phyloP scores from a whole-genome alignment of 805 yeast genomes.

The Lachancea waltii region DNA sequence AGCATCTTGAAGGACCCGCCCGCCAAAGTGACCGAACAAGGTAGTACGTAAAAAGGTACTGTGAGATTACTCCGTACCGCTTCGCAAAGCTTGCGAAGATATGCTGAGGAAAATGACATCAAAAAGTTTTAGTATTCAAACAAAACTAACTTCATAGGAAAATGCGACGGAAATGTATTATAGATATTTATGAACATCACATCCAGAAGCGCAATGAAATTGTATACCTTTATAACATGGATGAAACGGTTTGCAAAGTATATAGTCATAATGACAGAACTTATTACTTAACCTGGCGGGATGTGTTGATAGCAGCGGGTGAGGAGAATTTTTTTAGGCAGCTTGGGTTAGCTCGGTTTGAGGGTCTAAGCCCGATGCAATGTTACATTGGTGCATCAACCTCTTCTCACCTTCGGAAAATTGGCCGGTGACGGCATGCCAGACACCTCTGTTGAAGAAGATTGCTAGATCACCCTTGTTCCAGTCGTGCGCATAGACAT shows the following conservation, averaged over 20 bases:
- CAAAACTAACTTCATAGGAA: no score
- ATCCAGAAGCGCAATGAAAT: no score
- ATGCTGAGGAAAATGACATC: no score
- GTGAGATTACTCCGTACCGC: no score
- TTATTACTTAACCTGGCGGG: background rate
- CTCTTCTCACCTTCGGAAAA: slow-evolving; percentile 71
- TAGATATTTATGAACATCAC: no score
- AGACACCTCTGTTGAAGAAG: slow-evolving; percentile 82
- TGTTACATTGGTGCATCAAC: slow-evolving; percentile 90
- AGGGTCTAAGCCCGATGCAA: slow-evolving; percentile 77
- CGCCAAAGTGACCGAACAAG: slow-evolving; percentile 1
- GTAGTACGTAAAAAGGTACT: no score
- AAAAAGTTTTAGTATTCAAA: no score
- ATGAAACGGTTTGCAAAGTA: no score
- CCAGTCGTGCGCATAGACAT: slow-evolving; percentile 81
- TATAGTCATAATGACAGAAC: no score
- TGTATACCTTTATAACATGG: no score
- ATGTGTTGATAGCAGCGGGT: background rate
- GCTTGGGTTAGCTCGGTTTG: background rate
- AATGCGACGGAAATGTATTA: no score
- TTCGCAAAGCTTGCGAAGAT: no score
- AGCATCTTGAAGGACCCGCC: slow-evolving; percentile 17
- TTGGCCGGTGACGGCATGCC: slow-evolving; percentile 91
- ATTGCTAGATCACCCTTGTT: slow-evolving; percentile 76
- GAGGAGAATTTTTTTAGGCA: background rate